Percentiles rank a stretch among this genome's conserved stretches.
These are phyloP conservation scores for Fusarium albidum DNA, from an alignment of 2,329 filamentous ascomycete species.

Conservation along the genomic window DNA sequence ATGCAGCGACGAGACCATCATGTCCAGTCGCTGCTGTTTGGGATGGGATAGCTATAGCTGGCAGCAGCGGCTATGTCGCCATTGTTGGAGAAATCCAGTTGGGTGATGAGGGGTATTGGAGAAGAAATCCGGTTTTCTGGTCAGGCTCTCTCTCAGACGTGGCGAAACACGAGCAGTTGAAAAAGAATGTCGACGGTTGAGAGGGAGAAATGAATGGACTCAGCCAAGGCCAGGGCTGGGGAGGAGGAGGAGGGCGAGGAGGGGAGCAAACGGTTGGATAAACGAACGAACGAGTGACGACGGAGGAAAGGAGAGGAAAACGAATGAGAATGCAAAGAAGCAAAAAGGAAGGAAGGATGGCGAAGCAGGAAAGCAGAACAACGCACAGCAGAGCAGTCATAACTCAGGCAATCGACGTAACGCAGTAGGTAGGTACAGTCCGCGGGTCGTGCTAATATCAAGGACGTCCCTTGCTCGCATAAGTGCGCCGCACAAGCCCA, in stretches of 20 bases:
- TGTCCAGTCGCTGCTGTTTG: slow-evolving; percentile 10
- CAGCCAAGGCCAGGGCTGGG: slow-evolving; percentile 33
- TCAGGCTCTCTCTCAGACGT: slow-evolving; percentile 8
- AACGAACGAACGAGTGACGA: not conserved
- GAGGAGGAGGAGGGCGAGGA: too few relatives aligned
- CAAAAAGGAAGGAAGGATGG: slow-evolving; percentile 13
- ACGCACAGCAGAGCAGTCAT: slow-evolving; percentile 19
- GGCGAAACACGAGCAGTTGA: slow-evolving; percentile 4
- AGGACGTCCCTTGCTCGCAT: slow-evolving; percentile 31
- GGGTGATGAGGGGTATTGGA: not conserved
- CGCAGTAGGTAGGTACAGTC: too few relatives aligned
- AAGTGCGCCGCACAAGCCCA: slow-evolving; percentile 10
- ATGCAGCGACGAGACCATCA: slow-evolving; percentile 23
- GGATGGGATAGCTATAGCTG: not conserved
- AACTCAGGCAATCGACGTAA: too few relatives aligned
- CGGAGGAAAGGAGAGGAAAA: slow-evolving; percentile 14
- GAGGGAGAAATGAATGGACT: slow-evolving; percentile 31
- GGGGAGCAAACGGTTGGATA: slow-evolving; percentile 4
- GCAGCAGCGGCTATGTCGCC: slow-evolving; percentile 21
- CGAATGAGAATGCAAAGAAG: slow-evolving; percentile 25
- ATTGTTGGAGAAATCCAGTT: slow-evolving; percentile 5
- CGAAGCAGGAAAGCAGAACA: slow-evolving; percentile 2
- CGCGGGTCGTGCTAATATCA: slow-evolving; percentile 21
- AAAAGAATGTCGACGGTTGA: not conserved
- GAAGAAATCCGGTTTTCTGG: slow-evolving; percentile 1